phyloP scores from a whole-genome alignment of 306 rosid species.

The Acacia confusa region DNA sequence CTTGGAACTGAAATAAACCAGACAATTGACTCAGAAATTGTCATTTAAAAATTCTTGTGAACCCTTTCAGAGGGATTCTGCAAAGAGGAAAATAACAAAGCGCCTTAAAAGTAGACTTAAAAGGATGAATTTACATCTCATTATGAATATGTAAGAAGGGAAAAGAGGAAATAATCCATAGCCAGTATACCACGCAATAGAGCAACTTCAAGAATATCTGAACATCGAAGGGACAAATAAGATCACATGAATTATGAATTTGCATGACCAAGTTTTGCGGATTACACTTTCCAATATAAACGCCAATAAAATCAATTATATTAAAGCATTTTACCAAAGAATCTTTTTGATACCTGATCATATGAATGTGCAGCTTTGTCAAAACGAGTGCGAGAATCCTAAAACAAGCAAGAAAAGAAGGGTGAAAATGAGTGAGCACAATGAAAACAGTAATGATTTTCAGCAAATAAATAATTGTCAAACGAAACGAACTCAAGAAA shows the following conservation, averaged over 20 bases:
- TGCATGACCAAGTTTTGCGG: constrained; percentile 7
- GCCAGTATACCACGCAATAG: background rate
- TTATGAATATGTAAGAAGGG: background rate
- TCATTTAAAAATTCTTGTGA: background rate
- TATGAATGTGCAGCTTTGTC: constrained; percentile 79
- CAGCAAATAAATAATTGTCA: background rate
- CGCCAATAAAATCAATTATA: constrained; percentile 8
- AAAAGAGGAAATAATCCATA: background rate
- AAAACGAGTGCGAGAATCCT: constrained; percentile 82
- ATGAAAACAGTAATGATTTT: background rate
- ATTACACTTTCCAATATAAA: constrained; percentile 5
- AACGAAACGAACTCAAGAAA: constrained; percentile 9
- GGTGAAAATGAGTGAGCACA: constrained; percentile 18
- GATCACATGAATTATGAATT: constrained; percentile 16
- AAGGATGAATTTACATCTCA: constrained; percentile 15
- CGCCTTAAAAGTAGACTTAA: constrained; percentile 4
- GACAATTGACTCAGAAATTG: background rate
- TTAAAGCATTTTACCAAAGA: constrained; percentile 15
- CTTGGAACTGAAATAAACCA: constrained; percentile 14
- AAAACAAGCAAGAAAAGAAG: constrained; percentile 35
- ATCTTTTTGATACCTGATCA: constrained; percentile 74
- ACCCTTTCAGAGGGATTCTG: constrained; percentile 11
- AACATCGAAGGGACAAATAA: constrained; percentile 27
- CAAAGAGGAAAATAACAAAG: constrained; percentile 10
- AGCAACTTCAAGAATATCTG: background rate